Percentiles rank a stretch among this genome's conserved stretches.
Conservation (phyloP, 2,329 filamentous ascomycete genomes). For the Scleromitrula shiraiana region DNA sequence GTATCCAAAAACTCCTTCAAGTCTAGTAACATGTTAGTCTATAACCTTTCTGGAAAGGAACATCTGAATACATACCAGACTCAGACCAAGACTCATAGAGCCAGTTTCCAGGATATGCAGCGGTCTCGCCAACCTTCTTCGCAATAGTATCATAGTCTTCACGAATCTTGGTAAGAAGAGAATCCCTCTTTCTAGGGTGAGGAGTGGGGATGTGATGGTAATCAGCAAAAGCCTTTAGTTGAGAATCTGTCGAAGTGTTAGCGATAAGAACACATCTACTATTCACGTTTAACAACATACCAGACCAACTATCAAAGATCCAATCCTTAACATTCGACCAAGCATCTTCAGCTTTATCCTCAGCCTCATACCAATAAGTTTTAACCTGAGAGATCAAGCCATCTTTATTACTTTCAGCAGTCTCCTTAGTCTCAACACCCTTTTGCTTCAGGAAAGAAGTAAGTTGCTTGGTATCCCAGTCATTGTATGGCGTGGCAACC, state of each 20-base stretch:
- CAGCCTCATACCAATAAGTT: constrained; percentile 67
- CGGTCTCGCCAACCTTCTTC: constrained; percentile 65
- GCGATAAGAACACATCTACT: neutral
- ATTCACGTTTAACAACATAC: neutral
- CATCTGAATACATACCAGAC: constrained; percentile 38
- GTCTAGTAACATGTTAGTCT: constrained; percentile 40
- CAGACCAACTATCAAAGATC: constrained; percentile 70
- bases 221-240: constrained; percentile 89
- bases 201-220: constrained; percentile 77
- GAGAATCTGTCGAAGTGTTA: constrained; percentile 61
- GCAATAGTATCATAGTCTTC: constrained; percentile 74
- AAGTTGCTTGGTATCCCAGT: constrained; percentile 66
- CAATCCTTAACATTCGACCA: constrained; percentile 73
- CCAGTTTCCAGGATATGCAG: constrained; percentile 91
- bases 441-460: constrained; percentile 60
- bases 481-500: constrained; percentile 65
- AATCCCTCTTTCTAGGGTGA: constrained; percentile 79
- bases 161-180: constrained; percentile 67
- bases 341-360: constrained; percentile 65
- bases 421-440: constrained; percentile 60
- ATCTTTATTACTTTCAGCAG: constrained; percentile 61
- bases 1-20: constrained; percentile 90
- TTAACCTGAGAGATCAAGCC: constrained; percentile 62
- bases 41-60: neutral
- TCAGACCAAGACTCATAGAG: constrained; percentile 83